Evolutionary conservation across 106 monocot genomes (phyloP), one percentile per base, ranked within the genome.

Genomic region (Gastrodia elata): DNA sequence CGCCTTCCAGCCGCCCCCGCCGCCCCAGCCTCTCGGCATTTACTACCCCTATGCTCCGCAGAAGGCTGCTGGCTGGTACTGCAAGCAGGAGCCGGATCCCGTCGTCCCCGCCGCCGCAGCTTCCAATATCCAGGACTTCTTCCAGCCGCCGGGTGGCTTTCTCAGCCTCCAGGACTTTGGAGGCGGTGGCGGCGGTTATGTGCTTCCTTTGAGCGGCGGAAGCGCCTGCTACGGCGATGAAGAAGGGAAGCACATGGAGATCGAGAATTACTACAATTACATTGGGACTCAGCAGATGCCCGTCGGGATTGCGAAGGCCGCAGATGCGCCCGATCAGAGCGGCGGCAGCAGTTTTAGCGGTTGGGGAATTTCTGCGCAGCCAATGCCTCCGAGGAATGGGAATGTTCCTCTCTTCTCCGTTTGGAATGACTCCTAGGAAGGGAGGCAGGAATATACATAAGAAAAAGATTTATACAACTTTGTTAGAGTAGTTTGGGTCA

Each of bases 1-100:
- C 38, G 82, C 94, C 35, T 91, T 91, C 74, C 61, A 61, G 27
- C 61, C 61, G 0, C 52, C 18, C 22, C 91, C 83, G 71, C 85
- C 83, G 56, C 49, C 91, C 8, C 71, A 79, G 41, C 82, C 80
- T 1, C 70, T 80, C 13, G 68, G 64, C 32, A 15, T 86, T 11
- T 83, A 88, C 49, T 71, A 75, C 14, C 56, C 32, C n/a, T 71
- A 48, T 15, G 74, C 72, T 34, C 43, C 77, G 1, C 33, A 65
- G 28, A 46, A 38, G 25, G 84, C n/a, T n/a, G n/a, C n/a, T n/a
- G n/a, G 75, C 8, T 90, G 89, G 87, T 88, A 86, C 84, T 86
- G 83, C 84, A 91, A 88, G 82, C 88, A 85, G 70, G 94, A 94
- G 78, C 88, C 84, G 22, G 86, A 90, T 57, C 9, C 49, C 6